Percentiles rank a stretch among this genome's conserved stretches.
Conservation (phyloP, 257 asterid genomes). For the Cruciata laevipes region DNA sequence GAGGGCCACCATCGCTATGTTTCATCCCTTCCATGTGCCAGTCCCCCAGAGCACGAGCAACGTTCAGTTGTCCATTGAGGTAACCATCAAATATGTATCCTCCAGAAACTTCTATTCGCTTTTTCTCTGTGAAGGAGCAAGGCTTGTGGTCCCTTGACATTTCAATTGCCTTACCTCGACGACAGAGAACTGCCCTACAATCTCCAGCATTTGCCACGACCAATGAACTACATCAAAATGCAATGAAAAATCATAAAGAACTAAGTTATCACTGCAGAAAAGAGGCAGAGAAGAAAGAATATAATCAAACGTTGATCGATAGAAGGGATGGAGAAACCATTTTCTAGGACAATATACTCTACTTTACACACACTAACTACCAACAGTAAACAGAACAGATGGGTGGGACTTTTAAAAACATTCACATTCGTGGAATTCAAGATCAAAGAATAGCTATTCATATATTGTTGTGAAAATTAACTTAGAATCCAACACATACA, state of each 20-base stretch:
- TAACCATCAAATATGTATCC: constrained; percentile 82
- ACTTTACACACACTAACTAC: neutral
- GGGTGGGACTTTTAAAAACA: neutral
- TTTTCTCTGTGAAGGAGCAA: constrained; percentile 43
- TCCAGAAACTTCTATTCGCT: constrained; percentile 89
- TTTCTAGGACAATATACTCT: too few species aligned
- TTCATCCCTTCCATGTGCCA: constrained; percentile 96
- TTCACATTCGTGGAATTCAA: neutral
- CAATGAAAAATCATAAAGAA: constrained; percentile 4
- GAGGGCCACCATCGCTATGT: constrained; percentile 67
- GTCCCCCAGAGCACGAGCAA: constrained; percentile 92
- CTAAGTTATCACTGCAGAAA: neutral
- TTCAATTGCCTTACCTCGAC: constrained; percentile 89
- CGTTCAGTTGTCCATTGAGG: constrained; percentile 86
- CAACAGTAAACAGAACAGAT: neutral
- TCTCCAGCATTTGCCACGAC: constrained; percentile 99
- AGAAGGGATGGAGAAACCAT: neutral
- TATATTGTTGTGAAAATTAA: neutral
- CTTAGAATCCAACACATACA: neutral
- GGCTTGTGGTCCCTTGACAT: constrained; percentile 98
- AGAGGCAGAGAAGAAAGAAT: neutral
- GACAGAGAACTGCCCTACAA: constrained; percentile 91
- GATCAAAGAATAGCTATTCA: too few species aligned
- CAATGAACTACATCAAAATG: constrained; percentile 45
- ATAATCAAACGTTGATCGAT: neutral